phyloP scores from a whole-genome alignment of 306 rosid genomes.

The Psophocarpus tetragonolobus region DNA sequence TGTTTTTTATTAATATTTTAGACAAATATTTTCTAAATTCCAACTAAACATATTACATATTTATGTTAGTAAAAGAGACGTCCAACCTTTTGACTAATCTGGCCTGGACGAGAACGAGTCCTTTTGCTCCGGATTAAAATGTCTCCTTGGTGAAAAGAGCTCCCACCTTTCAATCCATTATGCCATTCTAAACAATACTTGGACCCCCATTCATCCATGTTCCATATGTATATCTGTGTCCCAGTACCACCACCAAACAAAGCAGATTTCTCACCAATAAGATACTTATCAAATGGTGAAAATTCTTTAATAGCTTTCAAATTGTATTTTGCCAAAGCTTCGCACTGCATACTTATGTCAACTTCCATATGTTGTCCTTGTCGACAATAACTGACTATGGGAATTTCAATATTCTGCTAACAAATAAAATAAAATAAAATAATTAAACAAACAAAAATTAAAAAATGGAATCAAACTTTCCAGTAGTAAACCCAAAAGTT shows the following conservation, averaged over 20 bases:
- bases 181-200: slow-evolving; percentile 54
- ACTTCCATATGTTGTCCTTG: slow-evolving; percentile 54
- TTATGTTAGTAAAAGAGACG: slow-evolving; percentile 1
- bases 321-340: slow-evolving; percentile 49
- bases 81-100: slow-evolving; percentile 50
- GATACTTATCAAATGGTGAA: slow-evolving; percentile 59
- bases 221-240: slow-evolving; percentile 63
- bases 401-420: slow-evolving; percentile 64
- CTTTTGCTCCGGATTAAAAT: slow-evolving; percentile 50
- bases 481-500: too few relatives aligned
- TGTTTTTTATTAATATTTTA: too few relatives aligned
- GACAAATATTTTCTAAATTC: too few relatives aligned
- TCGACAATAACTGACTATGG: slow-evolving; percentile 50
- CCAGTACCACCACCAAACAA: slow-evolving; percentile 50
- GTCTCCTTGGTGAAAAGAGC: slow-evolving; percentile 59
- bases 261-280: slow-evolving; percentile 60
- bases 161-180: slow-evolving; percentile 46
- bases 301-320: slow-evolving; percentile 53
- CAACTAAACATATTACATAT: too few relatives aligned
- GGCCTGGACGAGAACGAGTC: slow-evolving; percentile 62
- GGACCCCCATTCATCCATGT: slow-evolving; percentile 61
- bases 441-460: slow-evolving; percentile 13
- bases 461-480: slow-evolving; percentile 9
- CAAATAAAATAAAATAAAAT: neutral
- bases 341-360: slow-evolving; percentile 46